Evolutionary conservation across 176 grass and related monocot genomes (phyloP), one percentile per base, ranked within the genome.

Genomic region (Poa pratensis): DNA sequence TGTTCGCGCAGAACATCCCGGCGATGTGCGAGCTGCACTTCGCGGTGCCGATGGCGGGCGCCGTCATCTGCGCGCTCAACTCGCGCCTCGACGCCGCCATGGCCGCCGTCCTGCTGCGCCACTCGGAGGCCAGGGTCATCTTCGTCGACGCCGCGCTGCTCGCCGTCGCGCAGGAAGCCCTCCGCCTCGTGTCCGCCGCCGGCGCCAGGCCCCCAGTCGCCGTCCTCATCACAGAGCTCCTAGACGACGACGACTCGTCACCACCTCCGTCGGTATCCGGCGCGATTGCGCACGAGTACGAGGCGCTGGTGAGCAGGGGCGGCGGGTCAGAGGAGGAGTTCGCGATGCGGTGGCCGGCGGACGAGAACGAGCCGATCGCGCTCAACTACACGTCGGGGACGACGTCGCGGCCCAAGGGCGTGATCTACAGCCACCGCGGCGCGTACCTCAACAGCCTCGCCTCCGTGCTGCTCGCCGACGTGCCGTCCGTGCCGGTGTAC

Each of bases 381-480:
- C 74, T 98, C 7, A 98, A 92, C 74, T 98, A 98, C 89, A 98
- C 91, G 17, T 98, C 96, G 9, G 91, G 88, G 18, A 95, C 91
- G 69, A 98, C 93, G 51, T 92, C 89, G 6, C 78, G 89, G 43
- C 93, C 96, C 5, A 95, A 95, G 86, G 96, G 91, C 69, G 88
- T 95, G 28, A 90, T 95, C 80, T 95, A 95, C 79, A 94, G 26
- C 64, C 96, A 94, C 82, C 87, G 91, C 18, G 91, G 93, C 2
- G 89, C 88, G 13, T 98, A 90, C 83, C 87, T 95, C 3, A 98
- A 92, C 71, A 28, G 77, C 61, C 80, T 98, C 3, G 80, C 89
- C 1, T 1, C 89, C 0, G 80, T 98, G 52, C 81, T 98, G 9
- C 34, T 87, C 1, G 90, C 73, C 69, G 86, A 86, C 70, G 89